A percentile compares a stretch with the other conserved stretches of the same genome.
These are phyloP conservation scores for Luffa acutangula DNA, from an alignment of 306 rosid species.

Conservation along the genomic window DNA sequence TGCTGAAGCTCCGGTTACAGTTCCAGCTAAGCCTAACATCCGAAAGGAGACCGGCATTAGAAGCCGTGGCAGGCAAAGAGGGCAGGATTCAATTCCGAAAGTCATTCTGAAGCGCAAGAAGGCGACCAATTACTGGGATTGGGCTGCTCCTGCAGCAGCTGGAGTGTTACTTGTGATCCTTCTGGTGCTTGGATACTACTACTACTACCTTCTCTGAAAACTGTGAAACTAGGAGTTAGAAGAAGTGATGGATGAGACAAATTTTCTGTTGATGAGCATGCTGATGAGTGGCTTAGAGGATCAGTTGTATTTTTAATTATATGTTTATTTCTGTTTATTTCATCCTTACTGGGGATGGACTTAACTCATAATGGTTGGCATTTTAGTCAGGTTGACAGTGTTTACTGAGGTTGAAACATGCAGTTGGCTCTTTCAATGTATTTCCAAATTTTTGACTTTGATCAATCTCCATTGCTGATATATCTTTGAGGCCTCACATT, in stretches of 20 bases:
- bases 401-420: constrained; percentile 14
- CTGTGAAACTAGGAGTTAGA: constrained; percentile 13
- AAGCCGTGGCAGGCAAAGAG: constrained; percentile 43
- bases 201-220: constrained; percentile 34
- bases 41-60: constrained; percentile 42
- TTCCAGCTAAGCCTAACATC: constrained; percentile 31
- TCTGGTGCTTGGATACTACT: constrained; percentile 40
- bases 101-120: constrained; percentile 59
- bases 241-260: constrained; percentile 17
- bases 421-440: background rate
- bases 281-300: constrained; percentile 14
- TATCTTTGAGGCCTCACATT: background rate
- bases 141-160: constrained; percentile 48
- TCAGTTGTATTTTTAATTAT: constrained; percentile 25
- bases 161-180: constrained; percentile 36
- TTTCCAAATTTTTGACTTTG: constrained; percentile 10
- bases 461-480: background rate
- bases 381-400: background rate
- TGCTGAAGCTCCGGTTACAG: constrained; percentile 19
- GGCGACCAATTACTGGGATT: constrained; percentile 48
- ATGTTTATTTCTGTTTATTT: constrained; percentile 38
- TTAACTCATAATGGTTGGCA: constrained; percentile 22
- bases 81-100: constrained; percentile 38
- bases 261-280: constrained; percentile 20
- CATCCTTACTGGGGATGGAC: constrained; percentile 40